Evolutionary conservation across 2,329 filamentous ascomycete species (phyloP).

Genomic region (Colletotrichum sp.): DNA sequence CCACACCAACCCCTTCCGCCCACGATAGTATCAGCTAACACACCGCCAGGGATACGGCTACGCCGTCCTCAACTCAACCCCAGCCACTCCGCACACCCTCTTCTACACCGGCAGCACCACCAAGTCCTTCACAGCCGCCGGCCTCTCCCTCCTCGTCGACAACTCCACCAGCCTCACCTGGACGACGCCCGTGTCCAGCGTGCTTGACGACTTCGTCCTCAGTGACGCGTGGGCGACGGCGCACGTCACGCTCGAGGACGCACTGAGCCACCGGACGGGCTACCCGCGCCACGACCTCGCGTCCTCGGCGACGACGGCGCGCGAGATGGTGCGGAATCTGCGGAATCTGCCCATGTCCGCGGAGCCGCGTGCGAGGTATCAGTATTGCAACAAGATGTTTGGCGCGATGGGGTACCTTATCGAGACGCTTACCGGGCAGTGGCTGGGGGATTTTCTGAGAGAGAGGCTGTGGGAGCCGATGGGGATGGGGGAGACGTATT

Average conservation of each 20-base stretch:
- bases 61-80: constrained; percentile 34
- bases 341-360: constrained; percentile 47
- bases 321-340: constrained; percentile 45
- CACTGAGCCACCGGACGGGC: constrained; percentile 57
- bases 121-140: constrained; percentile 59
- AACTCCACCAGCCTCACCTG: constrained; percentile 43
- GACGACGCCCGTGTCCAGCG: constrained; percentile 48
- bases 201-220: constrained; percentile 60
- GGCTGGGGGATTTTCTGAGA: constrained; percentile 44
- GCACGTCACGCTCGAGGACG: constrained; percentile 59
- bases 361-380: constrained; percentile 48
- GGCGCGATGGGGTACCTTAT: constrained; percentile 48
- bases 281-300: constrained; percentile 46
- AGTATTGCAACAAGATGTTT: constrained; percentile 60
- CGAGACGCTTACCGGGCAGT: constrained; percentile 42
- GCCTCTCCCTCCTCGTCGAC: constrained; percentile 54
- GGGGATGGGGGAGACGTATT: constrained; percentile 49
- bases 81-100: constrained; percentile 51
- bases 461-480: constrained; percentile 49
- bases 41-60: constrained; percentile 42
- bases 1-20: neutral
- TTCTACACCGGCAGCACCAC: constrained; percentile 62
- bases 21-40: neutral
- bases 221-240: constrained; percentile 48
- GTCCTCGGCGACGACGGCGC: constrained; percentile 31